Percentiles rank a stretch among this genome's conserved stretches.
Conservation (phyloP, 163 green algal species). For the Volvox carteri region DNA sequence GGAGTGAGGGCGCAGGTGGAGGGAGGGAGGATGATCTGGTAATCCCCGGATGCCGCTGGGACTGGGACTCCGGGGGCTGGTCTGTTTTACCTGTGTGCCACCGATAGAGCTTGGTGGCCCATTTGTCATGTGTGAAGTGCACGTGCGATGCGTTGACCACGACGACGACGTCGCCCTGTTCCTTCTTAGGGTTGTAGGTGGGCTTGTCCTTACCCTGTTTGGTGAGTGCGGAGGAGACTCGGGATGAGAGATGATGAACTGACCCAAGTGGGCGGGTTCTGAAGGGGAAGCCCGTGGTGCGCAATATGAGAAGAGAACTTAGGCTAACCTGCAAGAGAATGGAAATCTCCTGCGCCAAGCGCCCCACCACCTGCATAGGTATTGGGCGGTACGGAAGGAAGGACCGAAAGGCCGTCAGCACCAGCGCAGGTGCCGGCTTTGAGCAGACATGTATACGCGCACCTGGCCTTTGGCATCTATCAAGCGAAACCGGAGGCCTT, state of each 20-base stretch:
- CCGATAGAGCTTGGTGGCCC: conserved; percentile 96
- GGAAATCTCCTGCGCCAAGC: conserved; percentile 90
- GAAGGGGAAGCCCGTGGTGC: no score
- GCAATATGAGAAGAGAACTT: no score
- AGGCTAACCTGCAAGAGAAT: conserved; percentile 79
- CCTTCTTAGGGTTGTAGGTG: conserved; percentile 86
- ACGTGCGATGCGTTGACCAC: conserved; percentile 96
- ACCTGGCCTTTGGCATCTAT: conserved; percentile 87
- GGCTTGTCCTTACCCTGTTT: conserved; percentile 99
- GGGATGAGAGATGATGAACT: no score
- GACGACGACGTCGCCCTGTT: conserved; percentile 94
- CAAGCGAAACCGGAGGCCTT: conserved; percentile 78
- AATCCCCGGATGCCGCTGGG: no score
- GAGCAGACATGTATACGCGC: neutral
- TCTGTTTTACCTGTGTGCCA: conserved; percentile 90
- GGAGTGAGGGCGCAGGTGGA: conserved; percentile 5
- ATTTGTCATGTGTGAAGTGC: conserved; percentile 95
- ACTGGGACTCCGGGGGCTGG: neutral
- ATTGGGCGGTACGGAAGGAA: neutral
- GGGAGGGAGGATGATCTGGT: neutral
- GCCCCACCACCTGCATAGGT: conserved; percentile 87
- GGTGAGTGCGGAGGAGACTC: no score
- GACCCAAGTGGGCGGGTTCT: no score
- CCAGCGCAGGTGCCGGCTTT: no score
- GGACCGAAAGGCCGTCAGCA: no score